Percentiles rank a stretch among this genome's conserved stretches.
Conservation (phyloP, 2,329 filamentous ascomycete species). For the Gaeumannomyces tritici region DNA sequence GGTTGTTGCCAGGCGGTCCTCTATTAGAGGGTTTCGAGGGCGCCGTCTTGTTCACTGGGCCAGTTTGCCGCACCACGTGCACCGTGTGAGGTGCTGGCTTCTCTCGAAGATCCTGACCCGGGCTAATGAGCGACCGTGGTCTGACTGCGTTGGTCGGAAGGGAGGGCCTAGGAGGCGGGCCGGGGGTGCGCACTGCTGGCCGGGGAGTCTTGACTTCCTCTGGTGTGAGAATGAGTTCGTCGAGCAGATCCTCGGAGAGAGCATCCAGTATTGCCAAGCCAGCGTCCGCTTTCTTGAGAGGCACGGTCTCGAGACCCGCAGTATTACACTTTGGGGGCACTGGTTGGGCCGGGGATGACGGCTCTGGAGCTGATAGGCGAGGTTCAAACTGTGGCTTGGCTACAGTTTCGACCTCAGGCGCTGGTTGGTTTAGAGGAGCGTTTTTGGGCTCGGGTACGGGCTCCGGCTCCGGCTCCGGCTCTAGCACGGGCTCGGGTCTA, state of each 20-base stretch:
- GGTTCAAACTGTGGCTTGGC: neutral
- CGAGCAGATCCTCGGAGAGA: slow-evolving; percentile 1
- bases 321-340: no score
- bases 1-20: neutral
- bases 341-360: no score
- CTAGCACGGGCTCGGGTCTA: no score
- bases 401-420: neutral
- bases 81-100: neutral
- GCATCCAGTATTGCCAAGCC: neutral
- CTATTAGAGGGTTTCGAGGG: neutral
- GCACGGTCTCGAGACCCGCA: neutral
- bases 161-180: neutral
- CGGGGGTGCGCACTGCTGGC: neutral
- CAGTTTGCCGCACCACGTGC: neutral
- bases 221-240: neutral
- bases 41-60: neutral
- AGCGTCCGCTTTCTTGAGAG: neutral
- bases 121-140: neutral
- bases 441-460: no score
- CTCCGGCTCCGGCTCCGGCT: no score
- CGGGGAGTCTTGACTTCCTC: neutral
- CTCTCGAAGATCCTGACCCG: neutral
- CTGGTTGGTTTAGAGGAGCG: no score
- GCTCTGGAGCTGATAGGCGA: neutral
- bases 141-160: neutral